These are phyloP conservation scores for Eimeria sp. DNA, from an alignment of 169 alveolate species.

Conservation along the genomic window DNA sequence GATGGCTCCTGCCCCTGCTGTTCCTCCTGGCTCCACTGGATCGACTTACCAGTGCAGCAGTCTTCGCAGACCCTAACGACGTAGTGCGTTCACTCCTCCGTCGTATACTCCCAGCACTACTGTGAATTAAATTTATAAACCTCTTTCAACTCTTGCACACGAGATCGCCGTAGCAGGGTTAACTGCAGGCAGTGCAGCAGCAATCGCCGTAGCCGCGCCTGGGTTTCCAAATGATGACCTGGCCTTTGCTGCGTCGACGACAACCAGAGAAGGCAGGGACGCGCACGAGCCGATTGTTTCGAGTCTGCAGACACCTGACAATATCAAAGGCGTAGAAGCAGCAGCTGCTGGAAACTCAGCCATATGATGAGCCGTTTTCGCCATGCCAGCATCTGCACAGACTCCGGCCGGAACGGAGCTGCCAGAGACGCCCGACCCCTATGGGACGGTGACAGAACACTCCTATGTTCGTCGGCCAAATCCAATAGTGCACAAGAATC, in stretches of 20 bases:
- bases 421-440: neutral
- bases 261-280: neutral
- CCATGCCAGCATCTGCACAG: too few relatives aligned
- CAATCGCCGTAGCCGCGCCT: neutral
- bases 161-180: too few relatives aligned
- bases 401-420: too few relatives aligned
- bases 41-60: neutral
- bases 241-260: neutral
- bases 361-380: too few relatives aligned
- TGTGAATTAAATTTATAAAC: too few relatives aligned
- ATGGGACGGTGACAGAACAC: neutral
- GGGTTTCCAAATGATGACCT: neutral
- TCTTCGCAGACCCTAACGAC: neutral
- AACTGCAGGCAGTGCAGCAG: neutral
- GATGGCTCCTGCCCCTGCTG: neutral
- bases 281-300: neutral
- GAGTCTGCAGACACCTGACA: neutral
- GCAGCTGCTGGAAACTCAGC: too few relatives aligned
- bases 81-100: neutral
- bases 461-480: constrained; percentile 1
- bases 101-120: neutral
- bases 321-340: neutral
- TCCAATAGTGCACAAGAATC: neutral
- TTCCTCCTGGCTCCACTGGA: neutral
- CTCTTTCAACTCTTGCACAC: too few relatives aligned